These are phyloP conservation scores for Exutisphaerella laricina DNA, from an alignment of 2,329 filamentous ascomycete species.

Conservation along the genomic window DNA sequence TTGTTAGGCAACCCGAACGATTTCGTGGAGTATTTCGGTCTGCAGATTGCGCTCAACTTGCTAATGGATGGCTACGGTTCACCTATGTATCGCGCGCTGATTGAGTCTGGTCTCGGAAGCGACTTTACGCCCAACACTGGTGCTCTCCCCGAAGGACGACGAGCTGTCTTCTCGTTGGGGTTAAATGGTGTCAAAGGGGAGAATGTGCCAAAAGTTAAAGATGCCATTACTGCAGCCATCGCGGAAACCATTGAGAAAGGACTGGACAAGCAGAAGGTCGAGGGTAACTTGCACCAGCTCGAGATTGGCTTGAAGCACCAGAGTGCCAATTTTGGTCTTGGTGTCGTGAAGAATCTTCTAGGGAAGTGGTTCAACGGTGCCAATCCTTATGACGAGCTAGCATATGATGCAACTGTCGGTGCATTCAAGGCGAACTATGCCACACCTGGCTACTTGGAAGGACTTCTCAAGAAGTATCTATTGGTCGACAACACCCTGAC, in stretches of 20 bases:
- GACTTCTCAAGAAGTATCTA: constrained; percentile 81
- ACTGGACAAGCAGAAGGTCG: constrained; percentile 84
- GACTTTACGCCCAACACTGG: constrained; percentile 95
- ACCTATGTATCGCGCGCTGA: constrained; percentile 79
- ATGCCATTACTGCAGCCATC: constrained; percentile 67
- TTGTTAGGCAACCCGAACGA: constrained; percentile 76
- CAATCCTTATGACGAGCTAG: constrained; percentile 83
- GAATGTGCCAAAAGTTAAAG: constrained; percentile 71
- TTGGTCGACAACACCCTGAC: constrained; percentile 80
- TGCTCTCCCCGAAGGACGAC: constrained; percentile 68
- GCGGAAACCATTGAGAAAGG: constrained; percentile 65
- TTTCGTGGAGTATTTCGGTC: constrained; percentile 79
- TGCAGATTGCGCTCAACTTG: constrained; percentile 74
- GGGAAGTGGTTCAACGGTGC: constrained; percentile 94
- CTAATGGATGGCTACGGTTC: constrained; percentile 94
- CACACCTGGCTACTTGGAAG: constrained; percentile 74
- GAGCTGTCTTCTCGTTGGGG: constrained; percentile 83
- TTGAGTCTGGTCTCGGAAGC: constrained; percentile 83
- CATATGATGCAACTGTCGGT: constrained; percentile 83
- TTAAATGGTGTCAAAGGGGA: constrained; percentile 81
- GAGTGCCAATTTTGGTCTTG: constrained; percentile 90
- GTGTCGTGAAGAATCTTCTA: constrained; percentile 79
- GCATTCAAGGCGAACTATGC: constrained; percentile 74
- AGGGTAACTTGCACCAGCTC: constrained; percentile 87
- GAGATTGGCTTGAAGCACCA: constrained; percentile 95